These are phyloP conservation scores for Claviceps sp. DNA, from an alignment of 2,329 filamentous ascomycete species.

Conservation along the genomic window DNA sequence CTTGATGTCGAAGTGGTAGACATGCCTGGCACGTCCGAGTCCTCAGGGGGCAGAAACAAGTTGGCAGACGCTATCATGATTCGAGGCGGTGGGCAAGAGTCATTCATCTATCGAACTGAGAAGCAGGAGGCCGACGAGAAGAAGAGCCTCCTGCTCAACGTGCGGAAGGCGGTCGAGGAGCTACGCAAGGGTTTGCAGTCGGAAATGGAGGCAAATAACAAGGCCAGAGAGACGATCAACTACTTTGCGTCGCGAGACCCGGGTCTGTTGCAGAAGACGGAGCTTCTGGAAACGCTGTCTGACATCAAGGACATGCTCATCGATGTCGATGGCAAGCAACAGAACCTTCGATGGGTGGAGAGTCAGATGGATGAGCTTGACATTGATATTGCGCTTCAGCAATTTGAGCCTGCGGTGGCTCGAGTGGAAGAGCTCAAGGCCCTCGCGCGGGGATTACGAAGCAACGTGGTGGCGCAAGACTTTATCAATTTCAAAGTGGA, in stretches of 20 bases:
- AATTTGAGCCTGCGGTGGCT: slow-evolving; percentile 71
- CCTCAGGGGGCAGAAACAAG: slow-evolving; percentile 41
- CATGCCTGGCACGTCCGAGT: slow-evolving; percentile 55
- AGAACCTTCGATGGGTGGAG: slow-evolving; percentile 92
- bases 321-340: slow-evolving; percentile 91
- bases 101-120: slow-evolving; percentile 87
- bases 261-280: slow-evolving; percentile 62
- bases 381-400: slow-evolving; percentile 85
- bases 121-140: slow-evolving; percentile 71
- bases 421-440: slow-evolving; percentile 75
- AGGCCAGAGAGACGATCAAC: slow-evolving; percentile 71
- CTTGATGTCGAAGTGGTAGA: slow-evolving; percentile 89
- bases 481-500: slow-evolving; percentile 88
- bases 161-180: slow-evolving; percentile 86
- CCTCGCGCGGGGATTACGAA: slow-evolving; percentile 67
- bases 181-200: slow-evolving; percentile 73
- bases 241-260: slow-evolving; percentile 73
- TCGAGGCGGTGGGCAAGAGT: slow-evolving; percentile 71
- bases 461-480: slow-evolving; percentile 76
- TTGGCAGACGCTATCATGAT: slow-evolving; percentile 83
- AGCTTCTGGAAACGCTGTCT: slow-evolving; percentile 65
- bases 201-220: slow-evolving; percentile 77
- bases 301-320: slow-evolving; percentile 79
- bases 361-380: slow-evolving; percentile 90
- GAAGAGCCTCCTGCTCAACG: slow-evolving; percentile 67